A percentile compares a stretch with the other conserved stretches of the same genome.
phyloP scores from a whole-genome alignment of 2,329 filamentous ascomycete species.

The Chlorencoelia australis region DNA sequence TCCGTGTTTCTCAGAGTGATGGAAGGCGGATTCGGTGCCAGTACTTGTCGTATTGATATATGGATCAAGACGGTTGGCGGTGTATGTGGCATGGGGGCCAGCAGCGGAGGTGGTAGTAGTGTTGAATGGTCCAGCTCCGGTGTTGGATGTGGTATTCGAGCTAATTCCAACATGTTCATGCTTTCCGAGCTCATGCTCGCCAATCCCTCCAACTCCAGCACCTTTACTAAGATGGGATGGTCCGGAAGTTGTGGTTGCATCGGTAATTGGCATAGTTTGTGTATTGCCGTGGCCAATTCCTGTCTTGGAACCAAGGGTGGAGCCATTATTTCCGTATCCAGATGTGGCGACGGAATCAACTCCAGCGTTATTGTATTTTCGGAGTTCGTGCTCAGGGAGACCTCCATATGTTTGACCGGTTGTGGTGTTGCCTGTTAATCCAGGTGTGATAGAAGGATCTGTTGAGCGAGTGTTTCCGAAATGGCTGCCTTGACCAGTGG shows the following conservation, averaged over 20 bases:
- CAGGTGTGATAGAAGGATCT: slow-evolving; percentile 10
- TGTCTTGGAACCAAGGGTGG: slow-evolving; percentile 1
- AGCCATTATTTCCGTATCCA: not conserved
- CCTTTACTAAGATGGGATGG: slow-evolving; percentile 1
- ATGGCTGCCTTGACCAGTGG: slow-evolving; percentile 10
- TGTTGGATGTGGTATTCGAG: not conserved
- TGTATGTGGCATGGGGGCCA: slow-evolving; percentile 17
- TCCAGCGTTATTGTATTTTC: not conserved
- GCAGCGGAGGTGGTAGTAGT: slow-evolving; percentile 15
- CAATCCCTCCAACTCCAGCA: slow-evolving; percentile 1
- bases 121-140: slow-evolving; percentile 12
- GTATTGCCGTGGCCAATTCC: not conserved
- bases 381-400: not conserved
- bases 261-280: not conserved
- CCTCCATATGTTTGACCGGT: slow-evolving; percentile 1
- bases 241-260: not conserved
- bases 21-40: slow-evolving; percentile 12
- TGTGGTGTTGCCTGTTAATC: slow-evolving; percentile 9
- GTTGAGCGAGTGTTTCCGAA: slow-evolving; percentile 5
- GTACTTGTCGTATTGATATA: slow-evolving; percentile 8
- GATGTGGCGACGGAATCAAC: not conserved
- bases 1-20: slow-evolving; percentile 14
- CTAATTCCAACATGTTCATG: slow-evolving; percentile 1
- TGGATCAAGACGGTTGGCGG: slow-evolving; percentile 24
- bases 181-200: slow-evolving; percentile 1